Evolutionary conservation across 1,139 yeast species (phyloP).

Genomic region (Debaryomyces sp.): DNA sequence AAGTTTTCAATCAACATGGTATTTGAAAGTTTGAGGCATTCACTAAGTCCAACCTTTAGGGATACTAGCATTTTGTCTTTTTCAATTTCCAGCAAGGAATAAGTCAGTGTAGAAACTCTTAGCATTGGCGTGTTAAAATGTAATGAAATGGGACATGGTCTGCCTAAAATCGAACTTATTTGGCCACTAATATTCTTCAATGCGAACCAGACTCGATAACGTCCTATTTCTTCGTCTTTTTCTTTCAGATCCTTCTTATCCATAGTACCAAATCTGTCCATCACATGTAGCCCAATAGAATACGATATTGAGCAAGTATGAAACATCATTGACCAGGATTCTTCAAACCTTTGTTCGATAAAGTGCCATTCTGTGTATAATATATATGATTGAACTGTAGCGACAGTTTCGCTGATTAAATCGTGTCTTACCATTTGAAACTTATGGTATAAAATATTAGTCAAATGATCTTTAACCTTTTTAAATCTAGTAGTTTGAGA

Average conservation of each 20-base stretch:
- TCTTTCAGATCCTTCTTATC: constrained; percentile 14
- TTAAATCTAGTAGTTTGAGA: constrained; percentile 25
- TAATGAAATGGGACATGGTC: constrained; percentile 59
- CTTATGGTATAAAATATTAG: constrained; percentile 33
- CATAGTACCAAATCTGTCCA: constrained; percentile 27
- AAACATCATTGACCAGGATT: constrained; percentile 51
- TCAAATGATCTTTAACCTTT: constrained; percentile 29
- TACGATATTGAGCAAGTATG: constrained; percentile 53
- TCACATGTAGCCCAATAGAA: constrained; percentile 55
- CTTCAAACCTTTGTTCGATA: constrained; percentile 51
- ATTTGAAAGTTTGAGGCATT: constrained; percentile 52
- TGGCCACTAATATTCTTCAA: constrained; percentile 51
- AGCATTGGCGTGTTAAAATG: constrained; percentile 45
- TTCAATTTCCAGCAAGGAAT: constrained; percentile 23
- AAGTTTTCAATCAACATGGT: constrained; percentile 56
- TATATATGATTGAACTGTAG: constrained; percentile 51
- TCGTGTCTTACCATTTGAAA: constrained; percentile 50
- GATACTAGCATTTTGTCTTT: constrained; percentile 31
- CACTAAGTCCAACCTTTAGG: constrained; percentile 51
- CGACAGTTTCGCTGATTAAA: constrained; percentile 47
- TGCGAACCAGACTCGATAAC: constrained; percentile 53
- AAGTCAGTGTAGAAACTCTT: constrained; percentile 22
- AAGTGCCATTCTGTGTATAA: constrained; percentile 55
- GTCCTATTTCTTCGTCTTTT: constrained; percentile 32
- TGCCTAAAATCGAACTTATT: constrained; percentile 53